phyloP scores from a whole-genome alignment of 495 filamentous ascomycete species.

The Penicilliopsis zonata region DNA sequence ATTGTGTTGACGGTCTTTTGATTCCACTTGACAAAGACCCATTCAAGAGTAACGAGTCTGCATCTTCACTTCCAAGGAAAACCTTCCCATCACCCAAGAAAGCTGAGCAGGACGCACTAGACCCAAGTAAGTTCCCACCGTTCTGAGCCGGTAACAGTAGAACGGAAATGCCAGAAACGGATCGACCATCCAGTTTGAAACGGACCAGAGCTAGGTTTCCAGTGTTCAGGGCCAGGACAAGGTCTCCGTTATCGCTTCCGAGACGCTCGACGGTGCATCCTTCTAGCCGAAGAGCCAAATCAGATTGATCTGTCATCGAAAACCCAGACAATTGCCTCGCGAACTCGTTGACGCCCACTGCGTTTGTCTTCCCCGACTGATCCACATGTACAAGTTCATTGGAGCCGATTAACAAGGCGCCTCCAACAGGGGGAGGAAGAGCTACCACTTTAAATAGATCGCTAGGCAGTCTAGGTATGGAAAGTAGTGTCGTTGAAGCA shows the following conservation, averaged over 20 bases:
- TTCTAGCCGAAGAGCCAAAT: conserved; percentile 70
- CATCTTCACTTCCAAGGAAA: conserved; percentile 76
- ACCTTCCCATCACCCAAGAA: conserved; percentile 56
- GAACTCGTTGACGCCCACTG: conserved; percentile 89
- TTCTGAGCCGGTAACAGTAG: conserved; percentile 44
- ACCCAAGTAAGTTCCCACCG: conserved; percentile 48
- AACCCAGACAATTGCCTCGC: conserved; percentile 69
- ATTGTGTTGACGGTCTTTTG: conserved; percentile 31
- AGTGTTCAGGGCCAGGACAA: conserved; percentile 70
- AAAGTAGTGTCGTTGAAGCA: conserved; percentile 85
- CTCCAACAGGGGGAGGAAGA: conserved; percentile 76
- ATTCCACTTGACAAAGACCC: conserved; percentile 47
- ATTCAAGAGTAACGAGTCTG: conserved; percentile 70
- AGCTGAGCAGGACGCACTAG: conserved; percentile 55
- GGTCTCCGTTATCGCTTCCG: conserved; percentile 59
- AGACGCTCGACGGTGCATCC: conserved; percentile 69
- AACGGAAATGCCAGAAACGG: conserved; percentile 73
- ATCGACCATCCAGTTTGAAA: conserved; percentile 85
- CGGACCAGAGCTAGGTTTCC: conserved; percentile 65
- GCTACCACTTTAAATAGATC: conserved; percentile 80
- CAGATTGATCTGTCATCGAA: conserved; percentile 70
- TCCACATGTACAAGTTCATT: conserved; percentile 95
- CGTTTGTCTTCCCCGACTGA: conserved; percentile 86
- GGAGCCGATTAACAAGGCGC: conserved; percentile 70
- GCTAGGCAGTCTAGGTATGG: conserved; percentile 72